Base-by-base conservation (phyloP, 805 yeast species). In the Sungouiozyma ichnusensis region DNA sequence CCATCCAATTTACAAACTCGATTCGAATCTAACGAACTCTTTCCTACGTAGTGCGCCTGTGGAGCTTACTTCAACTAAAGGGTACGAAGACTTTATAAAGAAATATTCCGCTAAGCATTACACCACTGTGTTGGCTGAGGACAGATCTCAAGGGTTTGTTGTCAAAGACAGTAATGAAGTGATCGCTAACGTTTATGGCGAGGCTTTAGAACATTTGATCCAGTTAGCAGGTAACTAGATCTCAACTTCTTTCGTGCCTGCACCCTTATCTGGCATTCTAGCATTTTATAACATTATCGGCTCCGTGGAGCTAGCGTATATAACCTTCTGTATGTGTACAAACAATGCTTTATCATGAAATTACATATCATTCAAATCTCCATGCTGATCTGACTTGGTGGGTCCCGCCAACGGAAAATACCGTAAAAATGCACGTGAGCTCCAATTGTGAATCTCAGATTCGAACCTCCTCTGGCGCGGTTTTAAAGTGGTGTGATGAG, bases 171-270 rank as follows among this genome's bases (percentile, higher is more conserved):
- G 60, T 29, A 58, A 59, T 38, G 64, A 63, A 33, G 53, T 65
- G 5, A 58, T 67, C 29, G 71, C 71, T 33, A 61, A 64, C 6
- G 62, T 66, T n/a, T 51, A 58, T 3, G 69, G 66, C 31, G 65
- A 58, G 33, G 71, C 68, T 3, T 58, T 49, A 49, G 60, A 58
- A 33, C 51, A 62, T 13, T 45, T 65, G 34, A 37, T 54, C 36
- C 45, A 52, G 17, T 44, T 54, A 20, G 55, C 49, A 14, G 52
- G 53, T 15, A 46, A 44, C 13, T 16, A 33, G 19, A 19, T 16
- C 3, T 11, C 38, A 4, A 16, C 11, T 34, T 16, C 36, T 11
- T 14, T 16, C 18, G 8, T 6, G 35, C 18, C 17, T 9, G 17
- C 36, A 17, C 11, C 16, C 19, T 18, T 13, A 16, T 34, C 19